Base-by-base conservation (phyloP, 2,329 filamentous ascomycete genomes). In the Epichloe brachyelytri region DNA sequence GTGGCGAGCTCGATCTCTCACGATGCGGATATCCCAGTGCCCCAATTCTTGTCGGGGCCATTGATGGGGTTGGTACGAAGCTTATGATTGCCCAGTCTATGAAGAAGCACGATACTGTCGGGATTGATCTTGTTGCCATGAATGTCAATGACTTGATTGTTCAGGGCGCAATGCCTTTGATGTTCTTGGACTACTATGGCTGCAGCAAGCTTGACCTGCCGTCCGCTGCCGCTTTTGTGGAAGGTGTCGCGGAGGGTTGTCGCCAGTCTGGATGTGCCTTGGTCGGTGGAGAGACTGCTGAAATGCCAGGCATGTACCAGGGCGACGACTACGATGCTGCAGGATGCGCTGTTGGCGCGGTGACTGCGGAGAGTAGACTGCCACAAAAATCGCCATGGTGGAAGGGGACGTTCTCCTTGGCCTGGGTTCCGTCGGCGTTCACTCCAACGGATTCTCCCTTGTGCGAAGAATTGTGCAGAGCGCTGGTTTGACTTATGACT, bases 401-500 rank as follows among this genome's bases (percentile, higher is more conserved):
- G 75, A 78, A 54, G 93, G 91, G 33, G 91, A 98, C 63, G 74
- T 95, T 3, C 78, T 98, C 2, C 75, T 98, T 5, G 93, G 89
- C 20, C 76, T 98, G 11, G 83, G 79, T 11, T 96, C 89, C 22
- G 86, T 80, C 52, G 93, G 93, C 34, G 80, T 91, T 1, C 93
- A 98, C 74, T 96, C 90, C 36, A 98, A 98, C 68, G 93, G 93
- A 46, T 98, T 95, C 75, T 96, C 90, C 0, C 83, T 98, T n/a
- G 85, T 97, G 36, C 85, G 93, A 55, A 87, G 88, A 64, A 90
- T 97, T 61, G 76, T 97, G 56, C 81, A 88, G 59, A 76, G 77
- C 53, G 79, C 83, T 37, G 81, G 82, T 4, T 73, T 97, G 4
- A 71, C 71, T 43, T 96, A 90, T 71, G 74, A 77, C 12, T 82